Base-by-base conservation (phyloP, 257 asterid species). In the Jasminum sambac region DNA sequence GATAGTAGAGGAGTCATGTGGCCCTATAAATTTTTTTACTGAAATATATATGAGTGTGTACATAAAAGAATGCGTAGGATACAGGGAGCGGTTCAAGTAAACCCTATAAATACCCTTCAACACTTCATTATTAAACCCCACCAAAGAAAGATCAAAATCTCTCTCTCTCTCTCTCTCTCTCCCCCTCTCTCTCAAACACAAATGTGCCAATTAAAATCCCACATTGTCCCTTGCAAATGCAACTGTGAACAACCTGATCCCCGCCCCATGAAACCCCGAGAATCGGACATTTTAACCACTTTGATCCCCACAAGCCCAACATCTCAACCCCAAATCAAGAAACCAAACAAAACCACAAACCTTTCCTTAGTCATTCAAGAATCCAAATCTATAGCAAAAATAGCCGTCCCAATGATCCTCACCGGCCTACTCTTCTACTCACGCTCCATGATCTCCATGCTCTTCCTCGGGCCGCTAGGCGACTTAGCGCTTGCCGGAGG, bases 391-490 rank as follows among this genome's bases (percentile, higher is more conserved):
- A 63, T 73, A 52, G 75, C 79, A 48, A 78, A 58, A 68, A 69
- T 78, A 61, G 82, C 82, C 41, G 24, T 78, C 8, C 82, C 82
- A 26, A 78, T 69, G 76, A 69, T 78, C 21, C 70, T 73, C 0
- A 78, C 82, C 11, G 82, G 76, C 2, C 79, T 78, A 41, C 39
- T 78, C 16, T 76, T 78, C 48, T 78, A 78, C 76, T 69, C 70
- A 8, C 76, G 82, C 9, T 78, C 82, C 37, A 68, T 78, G 62
- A 78, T 78, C 61, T 78, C 79, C 8, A 78, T 73, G 78, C 69
- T 78, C 5, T 78, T 78, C 44, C 82, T 78, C 12, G 69, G 82
- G 14, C 79, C 37, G 0, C 69, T 78, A 1, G 76, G 82, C 0
- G 76, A 71, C 46, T 52, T 78, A 17, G 66, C 79, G 2, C 71